Percentiles rank a stretch among this genome's conserved stretches.
Evolutionary conservation across 2,329 filamentous ascomycete genomes (phyloP).

Genomic region (Cryphonectria carpinicola): DNA sequence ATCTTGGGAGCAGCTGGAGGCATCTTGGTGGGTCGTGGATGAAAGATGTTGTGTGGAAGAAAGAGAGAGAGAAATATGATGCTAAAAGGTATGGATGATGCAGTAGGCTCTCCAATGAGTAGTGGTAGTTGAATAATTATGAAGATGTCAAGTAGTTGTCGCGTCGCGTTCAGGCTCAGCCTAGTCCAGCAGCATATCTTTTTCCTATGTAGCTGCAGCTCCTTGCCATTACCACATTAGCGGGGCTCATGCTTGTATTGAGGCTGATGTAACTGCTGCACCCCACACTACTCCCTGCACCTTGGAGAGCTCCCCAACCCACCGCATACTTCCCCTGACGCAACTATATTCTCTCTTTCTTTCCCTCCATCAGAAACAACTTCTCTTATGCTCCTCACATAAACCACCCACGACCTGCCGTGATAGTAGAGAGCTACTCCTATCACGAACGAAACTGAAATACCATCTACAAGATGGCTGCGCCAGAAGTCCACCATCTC

Average conservation of each 20-base stretch:
- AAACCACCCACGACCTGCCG: slow-evolving; percentile 31
- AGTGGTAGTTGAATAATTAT: background rate
- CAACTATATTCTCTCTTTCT: background rate
- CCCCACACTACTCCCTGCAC: slow-evolving; percentile 23
- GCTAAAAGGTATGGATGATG: background rate
- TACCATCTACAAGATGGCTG: slow-evolving; percentile 64
- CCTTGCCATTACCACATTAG: slow-evolving; percentile 18
- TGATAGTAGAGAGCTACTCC: slow-evolving; percentile 99
- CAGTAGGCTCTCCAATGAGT: background rate
- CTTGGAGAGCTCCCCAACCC: slow-evolving; percentile 8
- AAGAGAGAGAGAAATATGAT: background rate
- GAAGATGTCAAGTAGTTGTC: slow-evolving; percentile 5
- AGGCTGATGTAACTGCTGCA: slow-evolving; percentile 19
- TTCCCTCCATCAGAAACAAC: background rate
- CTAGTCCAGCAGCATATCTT: slow-evolving; percentile 16
- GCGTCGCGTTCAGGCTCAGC: slow-evolving; percentile 21
- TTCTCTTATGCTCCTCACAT: slow-evolving; percentile 16
- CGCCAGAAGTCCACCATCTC: slow-evolving; percentile 92
- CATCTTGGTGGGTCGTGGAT: slow-evolving; percentile 7
- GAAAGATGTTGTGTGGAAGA: background rate
- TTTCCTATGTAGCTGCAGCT: slow-evolving; percentile 27
- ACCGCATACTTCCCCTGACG: slow-evolving; percentile 16
- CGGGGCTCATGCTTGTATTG: slow-evolving; percentile 26
- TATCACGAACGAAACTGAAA: slow-evolving; percentile 59
- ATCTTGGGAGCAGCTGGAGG: slow-evolving; percentile 23